phyloP scores from a whole-genome alignment of 495 filamentous ascomycete genomes.

The Sabuloglossum arenarium region DNA sequence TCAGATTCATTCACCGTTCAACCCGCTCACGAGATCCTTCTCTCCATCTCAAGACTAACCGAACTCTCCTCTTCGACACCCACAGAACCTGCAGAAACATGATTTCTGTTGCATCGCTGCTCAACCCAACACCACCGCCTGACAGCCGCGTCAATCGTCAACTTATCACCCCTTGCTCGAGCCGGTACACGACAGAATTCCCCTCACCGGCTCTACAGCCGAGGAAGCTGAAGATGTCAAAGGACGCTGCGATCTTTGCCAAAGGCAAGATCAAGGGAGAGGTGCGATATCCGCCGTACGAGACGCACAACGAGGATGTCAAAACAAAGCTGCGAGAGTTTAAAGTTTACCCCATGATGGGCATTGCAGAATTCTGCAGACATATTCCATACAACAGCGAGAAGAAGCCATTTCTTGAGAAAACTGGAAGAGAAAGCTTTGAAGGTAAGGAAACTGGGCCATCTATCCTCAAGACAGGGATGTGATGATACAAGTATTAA shows the following conservation, averaged over 20 bases:
- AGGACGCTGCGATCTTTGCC: slow-evolving; percentile 36
- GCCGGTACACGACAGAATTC: slow-evolving; percentile 7
- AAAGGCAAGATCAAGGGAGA: slow-evolving; percentile 36
- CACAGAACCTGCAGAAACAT: slow-evolving; percentile 14
- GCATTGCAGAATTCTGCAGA: slow-evolving; percentile 44
- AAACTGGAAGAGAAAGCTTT: slow-evolving; percentile 70
- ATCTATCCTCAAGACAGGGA: background rate
- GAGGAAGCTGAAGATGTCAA: slow-evolving; percentile 31
- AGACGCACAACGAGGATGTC: slow-evolving; percentile 31
- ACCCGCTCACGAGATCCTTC: background rate
- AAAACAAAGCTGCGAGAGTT: slow-evolving; percentile 35
- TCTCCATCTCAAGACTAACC: background rate
- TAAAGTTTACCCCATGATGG: slow-evolving; percentile 41
- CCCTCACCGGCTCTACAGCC: slow-evolving; percentile 6
- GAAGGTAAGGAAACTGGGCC: slow-evolving; percentile 39
- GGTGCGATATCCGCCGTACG: slow-evolving; percentile 46
- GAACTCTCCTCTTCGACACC: background rate
- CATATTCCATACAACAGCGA: slow-evolving; percentile 87
- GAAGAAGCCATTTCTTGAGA: slow-evolving; percentile 69
- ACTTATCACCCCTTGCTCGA: slow-evolving; percentile 4
- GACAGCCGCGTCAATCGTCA: background rate
- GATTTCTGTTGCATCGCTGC: slow-evolving; percentile 34
- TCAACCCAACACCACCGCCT: slow-evolving; percentile 34
- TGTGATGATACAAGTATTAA: background rate
- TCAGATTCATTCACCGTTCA: background rate